Base-by-base conservation (phyloP, 2,329 filamentous ascomycete genomes). In the Fusarium ramigenum region DNA sequence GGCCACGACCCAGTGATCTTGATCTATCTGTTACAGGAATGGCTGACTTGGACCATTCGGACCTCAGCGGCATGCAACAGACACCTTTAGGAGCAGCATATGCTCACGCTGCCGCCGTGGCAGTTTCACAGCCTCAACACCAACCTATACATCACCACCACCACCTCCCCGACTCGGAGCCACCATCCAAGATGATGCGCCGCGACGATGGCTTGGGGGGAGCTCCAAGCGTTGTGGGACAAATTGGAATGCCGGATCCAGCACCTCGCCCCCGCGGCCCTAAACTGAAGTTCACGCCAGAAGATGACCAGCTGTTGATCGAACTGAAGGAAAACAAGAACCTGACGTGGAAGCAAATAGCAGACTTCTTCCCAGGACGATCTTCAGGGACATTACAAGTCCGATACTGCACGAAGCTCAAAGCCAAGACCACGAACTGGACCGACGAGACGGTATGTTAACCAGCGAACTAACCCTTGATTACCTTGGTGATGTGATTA, bases 281-380 rank as follows among this genome's bases (percentile, higher is more conserved):
- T 11, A 98, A 97, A 84, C 87, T 97, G 76, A 97, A 97, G 83
- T 98, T 98, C 80, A 97, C 95, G 2, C 91, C 93, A 15, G 95
- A 97, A 81, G 95, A 98, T 80, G 95, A 98, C 82, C 91, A 93
- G 75, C 85, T 97, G 53, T 87, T 98, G 60, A 92, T 97, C 63
- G 93, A 97, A 79, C 85, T 98, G 70, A 98, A 98, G 82, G 95
- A 98, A 83, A 95, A 96, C 79, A 97, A 96, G 82, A 95, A 94
- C 79, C 86, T 98, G 80, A 97, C 95, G 9, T 98, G 95, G 95
- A 97, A 97, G 84, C 95, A 98, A 85, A 98, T 98, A 79, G 94
- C 95, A 63, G 95, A 97, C 79, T 97, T 97, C 83, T 98, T 98
- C 77, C 95, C 95, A 2, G 95, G 95, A 4, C 88, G 95, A 65